Evolutionary conservation across 148 eudicot species (phyloP).

Genomic region (Amaranthus palmeri): DNA sequence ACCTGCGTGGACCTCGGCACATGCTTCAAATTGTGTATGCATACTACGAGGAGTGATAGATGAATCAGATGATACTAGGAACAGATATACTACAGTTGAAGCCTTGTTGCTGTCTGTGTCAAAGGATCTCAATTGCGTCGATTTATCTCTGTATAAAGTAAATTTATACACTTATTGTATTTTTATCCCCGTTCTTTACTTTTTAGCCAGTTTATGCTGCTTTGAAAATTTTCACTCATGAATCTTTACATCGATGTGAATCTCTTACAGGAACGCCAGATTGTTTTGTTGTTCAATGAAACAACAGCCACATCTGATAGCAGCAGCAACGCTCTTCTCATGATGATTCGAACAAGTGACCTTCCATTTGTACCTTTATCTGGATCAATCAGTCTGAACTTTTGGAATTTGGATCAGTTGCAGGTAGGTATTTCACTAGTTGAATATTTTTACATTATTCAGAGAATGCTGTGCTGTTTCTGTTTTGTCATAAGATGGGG

Average conservation of each 20-base stretch:
- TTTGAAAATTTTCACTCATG: background rate
- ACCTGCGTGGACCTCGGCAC: slow-evolving; percentile 62
- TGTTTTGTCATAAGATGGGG: background rate
- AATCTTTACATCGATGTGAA: background rate
- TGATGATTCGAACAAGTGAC: slow-evolving; percentile 55
- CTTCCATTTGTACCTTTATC: slow-evolving; percentile 63
- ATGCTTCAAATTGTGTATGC: slow-evolving; percentile 59
- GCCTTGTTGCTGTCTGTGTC: slow-evolving; percentile 65
- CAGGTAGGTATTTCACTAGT: slow-evolving; percentile 37
- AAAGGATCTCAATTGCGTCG: slow-evolving; percentile 72
- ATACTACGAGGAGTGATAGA: slow-evolving; percentile 50
- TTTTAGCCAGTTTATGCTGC: slow-evolving; percentile 2
- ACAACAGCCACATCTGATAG: slow-evolving; percentile 47
- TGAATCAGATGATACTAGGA: slow-evolving; percentile 32
- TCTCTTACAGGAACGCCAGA: slow-evolving; percentile 69
- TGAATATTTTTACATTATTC: background rate
- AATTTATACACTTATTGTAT: slow-evolving; percentile 1
- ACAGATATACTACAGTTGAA: slow-evolving; percentile 43
- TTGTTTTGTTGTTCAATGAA: slow-evolving; percentile 72
- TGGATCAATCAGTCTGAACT: slow-evolving; percentile 27
- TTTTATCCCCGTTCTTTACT: background rate
- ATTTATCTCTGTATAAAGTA: slow-evolving; percentile 91
- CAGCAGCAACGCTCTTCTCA: slow-evolving; percentile 60
- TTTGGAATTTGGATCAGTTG: slow-evolving; percentile 63
- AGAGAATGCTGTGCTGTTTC: background rate